Evolutionary conservation across 2,329 filamentous ascomycete species (phyloP), one percentile per base, ranked within the genome.

Genomic region (Colletotrichum euphorbiae): DNA sequence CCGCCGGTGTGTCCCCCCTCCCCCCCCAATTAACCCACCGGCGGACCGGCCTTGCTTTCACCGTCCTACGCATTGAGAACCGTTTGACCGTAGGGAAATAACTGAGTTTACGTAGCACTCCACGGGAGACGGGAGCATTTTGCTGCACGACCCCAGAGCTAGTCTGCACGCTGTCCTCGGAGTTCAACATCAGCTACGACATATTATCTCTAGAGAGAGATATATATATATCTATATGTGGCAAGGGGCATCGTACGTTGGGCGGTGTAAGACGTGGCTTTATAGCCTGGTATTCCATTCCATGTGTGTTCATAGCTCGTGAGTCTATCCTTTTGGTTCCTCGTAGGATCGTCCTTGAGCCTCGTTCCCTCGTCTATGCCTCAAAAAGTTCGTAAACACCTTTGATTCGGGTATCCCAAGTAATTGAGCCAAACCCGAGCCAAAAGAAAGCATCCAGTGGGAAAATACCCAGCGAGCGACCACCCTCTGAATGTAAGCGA

Each of bases 281-380:
- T 6, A 31, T 36, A 67, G 66, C 66, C 66, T 69, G 33, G 31
- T 64, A 68, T 68, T 73, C 57, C 63, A 58, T 63, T 62, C 42
- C 21, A 46, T 63, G 54, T 72, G 67, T 70, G 43, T 67, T 67
- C 70, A 60, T 71, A 72, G 69, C 71, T 73, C 73, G 62, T 74
- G 64, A 72, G 63, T 73, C 71, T 73, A 74, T 73, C 67, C 70
- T 67, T 62, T 51, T 55, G 36, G 36, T 62, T 58, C 60, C 62
- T 63, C 24, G 43, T 50, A 43, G 66, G 61, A 66, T 69, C 61
- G 48, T 66, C 62, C 62, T 9, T 21, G 56, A 69, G 65, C 69
- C 67, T 36, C 12, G 46, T 61, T 62, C 50, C 69, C 61, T 45
- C 56, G 56, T 65, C 59, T 65, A 66, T 69, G 62, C 58, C 69